phyloP scores from a whole-genome alignment of 495 filamentous ascomycete species.

The Rhizodiscina lignyota region DNA sequence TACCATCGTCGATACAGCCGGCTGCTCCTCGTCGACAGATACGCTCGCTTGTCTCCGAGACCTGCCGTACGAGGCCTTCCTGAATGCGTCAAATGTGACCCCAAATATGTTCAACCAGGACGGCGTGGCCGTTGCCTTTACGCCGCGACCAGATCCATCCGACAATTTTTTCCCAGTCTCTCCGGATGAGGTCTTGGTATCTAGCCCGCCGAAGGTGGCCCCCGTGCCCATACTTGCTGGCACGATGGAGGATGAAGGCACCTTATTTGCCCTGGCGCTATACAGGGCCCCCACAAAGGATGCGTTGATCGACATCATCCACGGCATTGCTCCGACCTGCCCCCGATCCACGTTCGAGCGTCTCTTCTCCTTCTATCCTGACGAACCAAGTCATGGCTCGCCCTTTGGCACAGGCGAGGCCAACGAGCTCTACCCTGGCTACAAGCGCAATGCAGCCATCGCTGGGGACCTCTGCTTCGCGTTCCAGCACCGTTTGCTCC shows the following conservation, averaged over 20 bases:
- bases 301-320: conserved; percentile 32
- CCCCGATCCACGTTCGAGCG: too few relatives aligned
- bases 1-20: conserved; percentile 38
- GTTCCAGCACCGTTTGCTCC: conserved; percentile 39
- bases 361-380: conserved; percentile 31
- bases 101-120: conserved; percentile 43
- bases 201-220: conserved; percentile 12
- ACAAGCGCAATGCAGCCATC: conserved; percentile 62
- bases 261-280: conserved; percentile 44
- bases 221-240: conserved; percentile 13
- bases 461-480: conserved; percentile 54
- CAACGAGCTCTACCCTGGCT: conserved; percentile 55
- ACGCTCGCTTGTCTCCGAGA: conserved; percentile 47
- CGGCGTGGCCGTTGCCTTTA: conserved; percentile 25
- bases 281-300: conserved; percentile 40
- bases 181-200: conserved; percentile 23
- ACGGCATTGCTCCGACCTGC: conserved; percentile 32
- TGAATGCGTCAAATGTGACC: conserved; percentile 49
- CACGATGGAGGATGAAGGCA: conserved; percentile 26
- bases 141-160: conserved; percentile 23
- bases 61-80: conserved; percentile 39
- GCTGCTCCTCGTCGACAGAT: conserved; percentile 37
- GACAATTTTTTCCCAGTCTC: conserved; percentile 23
- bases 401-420: conserved; percentile 46
- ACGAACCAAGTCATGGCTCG: conserved; percentile 28